phyloP scores from a whole-genome alignment of 148 eudicot genomes.

The Rhododendron kiyosumense region DNA sequence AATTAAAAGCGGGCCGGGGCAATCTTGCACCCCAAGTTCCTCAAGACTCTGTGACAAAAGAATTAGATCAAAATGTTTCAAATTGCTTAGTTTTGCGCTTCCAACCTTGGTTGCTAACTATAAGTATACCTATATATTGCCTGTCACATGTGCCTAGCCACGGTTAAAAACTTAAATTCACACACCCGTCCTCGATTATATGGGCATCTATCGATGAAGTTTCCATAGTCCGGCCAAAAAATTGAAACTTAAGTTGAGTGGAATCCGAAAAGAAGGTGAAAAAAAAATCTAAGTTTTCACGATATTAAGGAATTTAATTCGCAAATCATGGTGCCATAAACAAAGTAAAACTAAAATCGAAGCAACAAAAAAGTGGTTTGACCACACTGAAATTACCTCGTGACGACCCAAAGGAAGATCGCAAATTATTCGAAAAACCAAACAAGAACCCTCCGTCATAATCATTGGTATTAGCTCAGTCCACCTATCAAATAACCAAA shows the following conservation, averaged over 20 bases:
- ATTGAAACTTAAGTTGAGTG: neutral
- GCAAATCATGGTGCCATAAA: neutral
- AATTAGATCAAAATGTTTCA: neutral
- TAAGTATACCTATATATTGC: neutral
- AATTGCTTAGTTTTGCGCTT: neutral
- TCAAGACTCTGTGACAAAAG: neutral
- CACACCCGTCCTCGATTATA: neutral
- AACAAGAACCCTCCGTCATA: constrained; percentile 25
- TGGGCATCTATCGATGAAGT: neutral
- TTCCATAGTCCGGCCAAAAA: neutral
- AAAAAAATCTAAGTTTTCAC: neutral
- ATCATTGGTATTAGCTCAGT: constrained; percentile 22
- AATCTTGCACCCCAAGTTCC: neutral
- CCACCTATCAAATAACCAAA: constrained; percentile 25
- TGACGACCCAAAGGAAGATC: constrained; percentile 35
- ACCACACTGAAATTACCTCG: constrained; percentile 20
- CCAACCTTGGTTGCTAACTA: neutral
- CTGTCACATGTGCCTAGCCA: neutral
- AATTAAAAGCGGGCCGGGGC: neutral
- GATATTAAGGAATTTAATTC: neutral
- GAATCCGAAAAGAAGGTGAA: neutral
- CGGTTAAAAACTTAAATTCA: neutral
- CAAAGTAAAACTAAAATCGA: neutral
- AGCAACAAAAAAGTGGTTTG: neutral
- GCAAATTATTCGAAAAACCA: constrained; percentile 16